Evolutionary conservation across 192 early-diverging fungal genomes (phyloP), one percentile per base, ranked within the genome.

Genomic region (Phycomyces nitens): DNA sequence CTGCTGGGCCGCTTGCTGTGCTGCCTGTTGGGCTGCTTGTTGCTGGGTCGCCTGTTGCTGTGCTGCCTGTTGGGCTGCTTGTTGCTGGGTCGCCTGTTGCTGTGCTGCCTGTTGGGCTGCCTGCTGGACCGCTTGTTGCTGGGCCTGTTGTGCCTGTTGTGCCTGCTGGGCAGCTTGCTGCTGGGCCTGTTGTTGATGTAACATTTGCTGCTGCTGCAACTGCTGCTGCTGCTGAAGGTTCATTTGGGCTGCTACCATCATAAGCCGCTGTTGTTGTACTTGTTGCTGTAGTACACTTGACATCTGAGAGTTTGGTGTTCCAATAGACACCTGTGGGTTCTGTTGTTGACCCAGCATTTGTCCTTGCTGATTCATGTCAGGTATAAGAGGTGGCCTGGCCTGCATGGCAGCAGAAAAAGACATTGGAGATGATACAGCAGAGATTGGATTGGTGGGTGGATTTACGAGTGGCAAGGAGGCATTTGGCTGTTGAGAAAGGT

Each of bases 251-350:
- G 56, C 56, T 1, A 57, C 27, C 22, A 70, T 38, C 63, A 70
- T 64, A n/a, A 54, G 53, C 40, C 56, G 69, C 26, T 71, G 69
- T 21, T 57, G 40, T 43, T 41, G 39, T 34, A 7, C 29, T 34
- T 34, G 29, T 47, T 47, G 44, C 44, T 47, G 66, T 16, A n/a
- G 49, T 50, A 7, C 44, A 38, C 44, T 56, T 58, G 26, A 38
- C 40, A 56, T 50, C 5, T 56, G 56, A 5, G 64, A 5, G 42
- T 60, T 59, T 5, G 55, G 58, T 27, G 21, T 23, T 57, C 42
- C 74, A 23, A 42, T 53, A 9, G 66, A 7, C 12, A 18, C 12
- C 12, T 47, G 62, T 40, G n/a, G 63, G 23, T 49, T 51, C 63
- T 49, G 64, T 41, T 39, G 55, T 1, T 40, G 29, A 7, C 29